Percentiles rank a stretch among this genome's conserved stretches.
phyloP scores from a whole-genome alignment of 1,139 yeast species.

The Suhomyces bribrorum region DNA sequence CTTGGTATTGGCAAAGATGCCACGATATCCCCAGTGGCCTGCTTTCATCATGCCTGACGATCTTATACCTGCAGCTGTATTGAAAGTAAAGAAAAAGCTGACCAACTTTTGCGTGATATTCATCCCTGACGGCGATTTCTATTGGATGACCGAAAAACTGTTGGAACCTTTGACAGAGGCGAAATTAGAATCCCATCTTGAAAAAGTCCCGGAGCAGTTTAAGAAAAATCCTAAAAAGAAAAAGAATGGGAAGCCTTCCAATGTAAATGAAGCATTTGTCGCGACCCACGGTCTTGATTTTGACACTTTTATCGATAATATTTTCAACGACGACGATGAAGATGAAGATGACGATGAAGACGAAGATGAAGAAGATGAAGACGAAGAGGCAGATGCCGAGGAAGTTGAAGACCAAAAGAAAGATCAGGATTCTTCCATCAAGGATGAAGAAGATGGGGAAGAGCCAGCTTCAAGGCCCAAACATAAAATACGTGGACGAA shows the following conservation, averaged over 20 bases:
- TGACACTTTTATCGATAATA: conserved; percentile 39
- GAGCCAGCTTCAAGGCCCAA: conserved; percentile 6
- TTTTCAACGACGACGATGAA: conserved; percentile 26
- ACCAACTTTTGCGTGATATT: conserved; percentile 47
- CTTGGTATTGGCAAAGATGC: conserved; percentile 49
- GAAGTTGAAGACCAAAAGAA: conserved; percentile 17
- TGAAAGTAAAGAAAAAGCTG: conserved; percentile 40
- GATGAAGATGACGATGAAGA: conserved; percentile 30
- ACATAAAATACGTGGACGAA: conserved; percentile 14
- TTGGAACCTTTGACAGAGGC: conserved; percentile 35
- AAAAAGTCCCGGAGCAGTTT: conserved; percentile 32
- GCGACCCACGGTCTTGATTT: conserved; percentile 42
- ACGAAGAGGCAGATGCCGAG: conserved; percentile 27
- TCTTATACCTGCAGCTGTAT: conserved; percentile 40
- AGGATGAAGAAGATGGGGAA: conserved; percentile 17
- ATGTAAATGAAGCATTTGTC: conserved; percentile 41
- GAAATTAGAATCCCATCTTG: conserved; percentile 29
- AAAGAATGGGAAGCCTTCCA: conserved; percentile 31
- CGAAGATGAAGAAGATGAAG: conserved; percentile 33
- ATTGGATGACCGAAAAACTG: conserved; percentile 47
- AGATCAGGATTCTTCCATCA: conserved; percentile 4
- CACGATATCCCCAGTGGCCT: conserved; percentile 53
- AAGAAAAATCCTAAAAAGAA: conserved; percentile 21
- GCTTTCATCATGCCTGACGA: conserved; percentile 48
- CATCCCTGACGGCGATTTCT: conserved; percentile 51